A percentile compares a stretch with the other conserved stretches of the same genome.
Evolutionary conservation across 805 yeast genomes (phyloP).

Genomic region (Ogataea populi-albae): DNA sequence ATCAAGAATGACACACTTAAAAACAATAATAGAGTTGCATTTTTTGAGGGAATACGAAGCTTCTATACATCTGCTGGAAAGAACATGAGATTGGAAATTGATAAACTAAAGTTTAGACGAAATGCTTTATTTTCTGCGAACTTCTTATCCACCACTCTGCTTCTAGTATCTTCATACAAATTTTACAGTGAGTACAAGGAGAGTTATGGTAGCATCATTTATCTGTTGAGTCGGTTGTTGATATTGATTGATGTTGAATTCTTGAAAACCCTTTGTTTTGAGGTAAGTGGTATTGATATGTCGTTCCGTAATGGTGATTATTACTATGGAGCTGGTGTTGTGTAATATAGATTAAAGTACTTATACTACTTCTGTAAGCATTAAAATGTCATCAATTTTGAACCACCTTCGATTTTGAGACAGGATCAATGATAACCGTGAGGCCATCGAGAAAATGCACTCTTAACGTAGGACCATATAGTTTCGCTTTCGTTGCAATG

Average conservation of each 20-base stretch:
- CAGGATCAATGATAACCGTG: constrained; percentile 40
- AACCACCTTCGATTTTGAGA: constrained; percentile 23
- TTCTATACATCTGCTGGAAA: constrained; percentile 16
- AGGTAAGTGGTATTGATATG: constrained; percentile 19
- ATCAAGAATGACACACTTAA: constrained; percentile 13
- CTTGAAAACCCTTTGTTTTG: constrained; percentile 19
- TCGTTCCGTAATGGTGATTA: constrained; percentile 5
- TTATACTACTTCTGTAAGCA: neutral
- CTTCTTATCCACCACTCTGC: constrained; percentile 7
- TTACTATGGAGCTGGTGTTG: constrained; percentile 3
- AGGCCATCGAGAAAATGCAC: constrained; percentile 38
- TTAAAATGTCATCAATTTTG: constrained; percentile 1
- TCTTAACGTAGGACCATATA: constrained; percentile 37
- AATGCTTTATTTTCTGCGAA: constrained; percentile 12
- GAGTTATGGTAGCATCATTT: constrained; percentile 10
- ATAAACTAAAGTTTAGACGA: constrained; percentile 20
- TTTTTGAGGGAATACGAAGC: constrained; percentile 20
- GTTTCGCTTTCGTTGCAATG: constrained; percentile 18
- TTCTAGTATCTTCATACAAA: constrained; percentile 20
- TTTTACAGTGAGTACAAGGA: constrained; percentile 17
- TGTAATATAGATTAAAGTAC: constrained; percentile 3
- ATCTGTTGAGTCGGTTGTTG: constrained; percentile 12
- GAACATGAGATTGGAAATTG: constrained; percentile 18
- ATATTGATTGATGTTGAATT: constrained; percentile 24
- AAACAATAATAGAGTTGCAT: constrained; percentile 6